Percentiles rank a stretch among this genome's conserved stretches.
Conservation (phyloP, 2,329 filamentous ascomycete species). For the Fusarium xylarioides region DNA sequence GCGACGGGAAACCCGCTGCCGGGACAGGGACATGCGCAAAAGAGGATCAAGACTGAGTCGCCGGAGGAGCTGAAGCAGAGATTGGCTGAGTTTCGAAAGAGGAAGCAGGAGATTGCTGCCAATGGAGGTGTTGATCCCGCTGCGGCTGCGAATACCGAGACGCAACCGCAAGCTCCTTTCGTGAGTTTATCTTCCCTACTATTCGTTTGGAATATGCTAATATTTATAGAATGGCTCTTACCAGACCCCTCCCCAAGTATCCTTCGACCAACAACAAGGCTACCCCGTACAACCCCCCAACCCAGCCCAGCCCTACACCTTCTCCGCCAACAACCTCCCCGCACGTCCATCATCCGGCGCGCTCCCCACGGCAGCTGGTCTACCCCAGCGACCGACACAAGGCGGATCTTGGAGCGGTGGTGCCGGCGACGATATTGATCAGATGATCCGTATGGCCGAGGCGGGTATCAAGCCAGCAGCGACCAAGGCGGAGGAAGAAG, state of each 20-base stretch:
- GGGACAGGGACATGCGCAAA: conserved; percentile 63
- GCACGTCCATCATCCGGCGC: conserved; percentile 54
- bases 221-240: conserved; percentile 51
- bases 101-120: conserved; percentile 65
- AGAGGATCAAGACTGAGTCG: conserved; percentile 78
- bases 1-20: conserved; percentile 85
- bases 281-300: conserved; percentile 36
- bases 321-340: conserved; percentile 56
- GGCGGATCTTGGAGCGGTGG: conserved; percentile 45
- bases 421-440: conserved; percentile 69
- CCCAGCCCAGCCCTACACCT: conserved; percentile 44
- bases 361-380: conserved; percentile 50
- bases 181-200: conserved; percentile 56
- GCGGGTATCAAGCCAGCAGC: conserved; percentile 62
- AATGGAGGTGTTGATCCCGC: conserved; percentile 55
- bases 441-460: conserved; percentile 71
- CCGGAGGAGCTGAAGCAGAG: conserved; percentile 82
- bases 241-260: conserved; percentile 25
- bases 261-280: conserved; percentile 38
- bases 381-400: conserved; percentile 56
- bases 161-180: conserved; percentile 62
- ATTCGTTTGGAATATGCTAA: conserved; percentile 22
- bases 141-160: conserved; percentile 51
- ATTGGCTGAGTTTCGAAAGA: conserved; percentile 78
- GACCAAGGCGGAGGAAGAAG: conserved; percentile 51